Conservation (phyloP, 202 grass and related monocot genomes). For the Bolboschoenoplectus hybrid region DNA sequence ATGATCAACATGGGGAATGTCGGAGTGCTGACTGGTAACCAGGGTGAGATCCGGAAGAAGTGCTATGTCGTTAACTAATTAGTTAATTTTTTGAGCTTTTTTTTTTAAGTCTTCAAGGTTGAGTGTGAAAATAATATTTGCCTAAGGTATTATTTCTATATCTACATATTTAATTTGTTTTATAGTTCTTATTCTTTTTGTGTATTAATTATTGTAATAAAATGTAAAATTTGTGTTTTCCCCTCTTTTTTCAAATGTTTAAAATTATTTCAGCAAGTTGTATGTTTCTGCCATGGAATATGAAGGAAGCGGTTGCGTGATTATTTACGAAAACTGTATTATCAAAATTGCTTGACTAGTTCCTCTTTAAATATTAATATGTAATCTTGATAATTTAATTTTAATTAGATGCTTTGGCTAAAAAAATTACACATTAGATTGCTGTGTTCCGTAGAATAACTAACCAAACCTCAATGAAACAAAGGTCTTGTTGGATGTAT, state of each 20-base stretch:
- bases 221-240: background rate
- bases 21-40: slow-evolving; percentile 61
- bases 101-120: background rate
- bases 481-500: background rate
- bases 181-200: slow-evolving; percentile 29
- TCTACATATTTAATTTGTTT: slow-evolving; percentile 31
- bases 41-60: slow-evolving; percentile 91
- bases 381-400: background rate
- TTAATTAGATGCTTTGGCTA: background rate
- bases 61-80: slow-evolving; percentile 61
- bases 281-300: background rate
- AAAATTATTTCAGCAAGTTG: too few relatives aligned
- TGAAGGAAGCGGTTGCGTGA: background rate
- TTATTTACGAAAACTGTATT: background rate
- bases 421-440: too few relatives aligned
- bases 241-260: background rate
- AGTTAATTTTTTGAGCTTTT: background rate
- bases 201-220: slow-evolving; percentile 32
- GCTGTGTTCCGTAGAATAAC: too few relatives aligned
- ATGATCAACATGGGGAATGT: slow-evolving; percentile 83
- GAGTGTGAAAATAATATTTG: slow-evolving; percentile 34
- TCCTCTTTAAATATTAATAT: background rate
- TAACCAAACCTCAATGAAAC: background rate
- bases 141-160: slow-evolving; percentile 4
- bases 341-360: background rate